phyloP scores from a whole-genome alignment of 2,329 filamentous ascomycete species.

The Podosphaera xanthii region DNA sequence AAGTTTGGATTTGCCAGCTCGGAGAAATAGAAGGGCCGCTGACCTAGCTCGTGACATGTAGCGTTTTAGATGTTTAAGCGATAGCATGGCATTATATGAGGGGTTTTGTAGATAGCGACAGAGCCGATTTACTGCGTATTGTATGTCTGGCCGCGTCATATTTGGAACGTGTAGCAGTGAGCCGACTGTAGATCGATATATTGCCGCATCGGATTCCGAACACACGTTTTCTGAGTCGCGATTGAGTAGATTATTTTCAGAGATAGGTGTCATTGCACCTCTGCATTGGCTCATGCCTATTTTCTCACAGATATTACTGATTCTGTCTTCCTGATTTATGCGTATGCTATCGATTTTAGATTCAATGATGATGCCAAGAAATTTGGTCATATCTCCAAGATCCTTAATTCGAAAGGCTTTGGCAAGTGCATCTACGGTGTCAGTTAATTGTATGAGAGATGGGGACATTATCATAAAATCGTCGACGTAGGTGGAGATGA shows the following conservation, averaged over 20 bases:
- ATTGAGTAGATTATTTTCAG: neutral
- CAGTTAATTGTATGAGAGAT: neutral
- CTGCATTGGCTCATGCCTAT: neutral
- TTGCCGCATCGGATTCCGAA: neutral
- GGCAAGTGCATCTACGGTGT: neutral
- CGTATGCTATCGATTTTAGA: neutral
- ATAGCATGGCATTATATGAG: neutral
- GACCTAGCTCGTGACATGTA: neutral
- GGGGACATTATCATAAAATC: neutral
- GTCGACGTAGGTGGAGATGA: neutral
- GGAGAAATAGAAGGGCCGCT: neutral
- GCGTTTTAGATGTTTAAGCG: neutral
- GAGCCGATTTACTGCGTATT: neutral
- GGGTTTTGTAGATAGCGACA: neutral
- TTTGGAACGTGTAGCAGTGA: neutral
- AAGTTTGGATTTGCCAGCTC: neutral
- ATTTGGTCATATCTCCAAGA: neutral
- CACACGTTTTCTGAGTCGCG: neutral
- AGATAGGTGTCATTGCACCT: neutral
- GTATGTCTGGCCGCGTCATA: neutral
- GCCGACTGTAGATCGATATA: neutral
- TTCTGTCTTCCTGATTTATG: neutral
- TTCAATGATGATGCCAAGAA: neutral
- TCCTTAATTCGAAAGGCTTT: neutral
- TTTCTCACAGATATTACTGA: neutral